phyloP scores from a whole-genome alignment of 495 filamentous ascomycete species.

The Endocarpon pusillum region DNA sequence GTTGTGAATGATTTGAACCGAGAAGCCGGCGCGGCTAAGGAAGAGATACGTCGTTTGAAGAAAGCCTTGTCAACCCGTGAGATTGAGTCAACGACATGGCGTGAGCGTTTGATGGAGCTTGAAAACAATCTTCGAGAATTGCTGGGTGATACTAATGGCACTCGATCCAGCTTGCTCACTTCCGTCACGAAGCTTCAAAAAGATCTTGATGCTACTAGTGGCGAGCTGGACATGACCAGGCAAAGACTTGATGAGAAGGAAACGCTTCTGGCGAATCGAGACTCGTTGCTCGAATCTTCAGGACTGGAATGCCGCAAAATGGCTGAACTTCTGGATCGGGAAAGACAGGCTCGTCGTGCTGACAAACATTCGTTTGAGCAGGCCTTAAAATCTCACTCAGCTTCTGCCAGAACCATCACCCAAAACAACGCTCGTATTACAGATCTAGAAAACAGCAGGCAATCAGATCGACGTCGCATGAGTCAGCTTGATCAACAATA shows the following conservation, averaged over 20 bases:
- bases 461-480: slow-evolving; percentile 57
- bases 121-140: slow-evolving; percentile 76
- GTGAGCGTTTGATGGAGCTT: slow-evolving; percentile 72
- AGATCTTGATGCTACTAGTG: slow-evolving; percentile 65
- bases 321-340: slow-evolving; percentile 77
- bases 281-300: slow-evolving; percentile 74
- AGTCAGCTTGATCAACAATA: slow-evolving; percentile 55
- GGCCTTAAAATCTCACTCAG: slow-evolving; percentile 69
- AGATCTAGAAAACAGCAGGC: slow-evolving; percentile 63
- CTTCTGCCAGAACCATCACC: slow-evolving; percentile 61
- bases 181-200: slow-evolving; percentile 75
- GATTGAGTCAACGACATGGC: slow-evolving; percentile 75
- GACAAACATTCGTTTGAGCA: slow-evolving; percentile 78
- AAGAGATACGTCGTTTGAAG: slow-evolving; percentile 65
- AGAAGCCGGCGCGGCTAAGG: slow-evolving; percentile 64
- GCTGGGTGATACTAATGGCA: slow-evolving; percentile 69
- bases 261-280: slow-evolving; percentile 74
- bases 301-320: slow-evolving; percentile 73
- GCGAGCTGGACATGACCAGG: slow-evolving; percentile 64
- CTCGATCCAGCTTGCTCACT: slow-evolving; percentile 70
- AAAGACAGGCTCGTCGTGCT: slow-evolving; percentile 64
- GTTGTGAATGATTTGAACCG: slow-evolving; percentile 73
- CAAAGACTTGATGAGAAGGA: slow-evolving; percentile 72
- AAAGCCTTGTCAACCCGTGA: slow-evolving; percentile 70
- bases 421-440: slow-evolving; percentile 68